These are phyloP conservation scores for Fimicolochytrium jonesii DNA, from an alignment of 192 early-diverging fungal species.

Conservation along the genomic window DNA sequence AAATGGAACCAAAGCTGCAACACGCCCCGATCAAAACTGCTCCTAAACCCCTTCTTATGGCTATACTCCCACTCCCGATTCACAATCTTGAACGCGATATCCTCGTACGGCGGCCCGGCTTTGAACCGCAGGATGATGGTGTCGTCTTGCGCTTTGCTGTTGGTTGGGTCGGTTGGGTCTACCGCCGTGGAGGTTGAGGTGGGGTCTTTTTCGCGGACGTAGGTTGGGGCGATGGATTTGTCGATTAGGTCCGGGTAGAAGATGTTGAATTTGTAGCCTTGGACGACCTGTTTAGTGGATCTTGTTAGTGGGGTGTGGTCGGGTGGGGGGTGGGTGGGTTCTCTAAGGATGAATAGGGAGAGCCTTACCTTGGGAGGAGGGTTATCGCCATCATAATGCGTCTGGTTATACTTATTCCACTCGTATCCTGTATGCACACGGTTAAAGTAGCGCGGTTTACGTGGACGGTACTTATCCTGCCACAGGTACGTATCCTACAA, in stretches of 20 bases:
- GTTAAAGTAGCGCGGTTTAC: constrained; percentile 95
- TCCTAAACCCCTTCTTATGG: constrained; percentile 66
- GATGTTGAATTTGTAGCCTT: constrained; percentile 98
- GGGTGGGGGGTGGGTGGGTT: too few relatives aligned
- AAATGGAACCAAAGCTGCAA: constrained; percentile 52
- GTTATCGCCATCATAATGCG: constrained; percentile 95
- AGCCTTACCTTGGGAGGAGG: constrained; percentile 82
- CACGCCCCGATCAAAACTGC: constrained; percentile 40
- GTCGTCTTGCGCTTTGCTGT: too few relatives aligned
- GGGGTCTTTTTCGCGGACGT: constrained; percentile 67
- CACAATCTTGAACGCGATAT: constrained; percentile 95
- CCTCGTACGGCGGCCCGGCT: constrained; percentile 96
- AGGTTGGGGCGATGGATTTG: constrained; percentile 86
- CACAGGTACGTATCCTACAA: constrained; percentile 37
- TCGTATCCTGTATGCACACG: constrained; percentile 96
- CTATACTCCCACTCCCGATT: constrained; percentile 95
- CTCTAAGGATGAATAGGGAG: too few relatives aligned
- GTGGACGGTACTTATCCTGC: constrained; percentile 87
- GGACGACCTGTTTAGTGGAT: constrained; percentile 84
- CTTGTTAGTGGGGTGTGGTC: too few relatives aligned
- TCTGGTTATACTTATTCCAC: constrained; percentile 99
- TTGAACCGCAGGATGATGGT: constrained; percentile 84
- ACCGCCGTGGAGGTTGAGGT: too few relatives aligned
- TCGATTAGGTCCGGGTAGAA: constrained; percentile 98
- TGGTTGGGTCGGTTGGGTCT: constrained; percentile 35